Percentiles rank a stretch among this genome's conserved stretches.
These are phyloP conservation scores for Heterococcus sp. DNA, from an alignment of 108 stramenopile species.

Conservation along the genomic window DNA sequence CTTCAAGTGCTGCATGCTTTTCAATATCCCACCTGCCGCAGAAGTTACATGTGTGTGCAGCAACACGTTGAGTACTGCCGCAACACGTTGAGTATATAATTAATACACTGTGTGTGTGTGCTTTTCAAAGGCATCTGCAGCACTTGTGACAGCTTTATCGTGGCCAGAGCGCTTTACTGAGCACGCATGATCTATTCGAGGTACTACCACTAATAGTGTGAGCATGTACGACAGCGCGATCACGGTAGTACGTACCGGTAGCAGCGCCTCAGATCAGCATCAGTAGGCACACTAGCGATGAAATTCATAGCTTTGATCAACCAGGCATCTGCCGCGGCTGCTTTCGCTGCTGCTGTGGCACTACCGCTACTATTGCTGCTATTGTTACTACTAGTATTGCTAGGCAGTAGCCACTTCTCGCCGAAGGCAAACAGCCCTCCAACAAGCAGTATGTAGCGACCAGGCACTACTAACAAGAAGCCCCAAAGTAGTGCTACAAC, in stretches of 20 bases:
- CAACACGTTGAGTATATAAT: too few relatives aligned
- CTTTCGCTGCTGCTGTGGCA: background rate
- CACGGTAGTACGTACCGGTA: too few relatives aligned
- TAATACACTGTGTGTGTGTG: too few relatives aligned
- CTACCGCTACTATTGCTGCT: background rate
- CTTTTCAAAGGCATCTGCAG: too few relatives aligned
- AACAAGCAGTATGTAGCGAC: slow-evolving; percentile 23
- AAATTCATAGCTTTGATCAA: slow-evolving; percentile 12
- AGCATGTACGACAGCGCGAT: too few relatives aligned
- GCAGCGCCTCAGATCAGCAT: slow-evolving; percentile 8
- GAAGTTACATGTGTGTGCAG: too few relatives aligned
- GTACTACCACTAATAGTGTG: too few relatives aligned
- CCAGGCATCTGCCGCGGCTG: background rate
- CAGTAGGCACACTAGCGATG: slow-evolving; percentile 21
- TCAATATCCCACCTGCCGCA: background rate
- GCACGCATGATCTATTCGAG: too few relatives aligned
- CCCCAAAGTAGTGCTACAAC: slow-evolving; percentile 6
- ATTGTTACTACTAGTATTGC: background rate
- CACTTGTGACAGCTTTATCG: too few relatives aligned
- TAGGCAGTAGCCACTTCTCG: background rate
- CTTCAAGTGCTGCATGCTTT: background rate
- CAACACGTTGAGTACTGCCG: too few relatives aligned
- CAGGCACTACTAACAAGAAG: slow-evolving; percentile 9
- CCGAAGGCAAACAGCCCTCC: slow-evolving; percentile 14
- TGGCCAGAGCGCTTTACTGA: too few relatives aligned